These are phyloP conservation scores for Termitomyces sp. DNA, from an alignment of 768 basidiomycete species.

Conservation along the genomic window DNA sequence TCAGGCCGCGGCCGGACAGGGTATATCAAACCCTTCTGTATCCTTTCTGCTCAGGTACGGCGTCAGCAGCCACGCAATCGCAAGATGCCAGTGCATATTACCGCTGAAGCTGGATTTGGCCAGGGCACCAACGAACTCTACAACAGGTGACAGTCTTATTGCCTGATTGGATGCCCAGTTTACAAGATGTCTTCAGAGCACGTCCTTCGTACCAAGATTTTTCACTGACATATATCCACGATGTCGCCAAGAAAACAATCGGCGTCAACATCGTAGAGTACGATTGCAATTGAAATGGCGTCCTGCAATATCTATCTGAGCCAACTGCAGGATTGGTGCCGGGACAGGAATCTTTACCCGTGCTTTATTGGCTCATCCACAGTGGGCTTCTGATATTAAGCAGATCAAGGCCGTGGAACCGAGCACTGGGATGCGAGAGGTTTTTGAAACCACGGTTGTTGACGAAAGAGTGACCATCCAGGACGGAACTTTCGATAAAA, in stretches of 20 bases:
- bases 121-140: conserved; percentile 82
- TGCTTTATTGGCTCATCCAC: conserved; percentile 64
- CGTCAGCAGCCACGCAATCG: conserved; percentile 14
- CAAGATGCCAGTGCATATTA: conserved; percentile 44
- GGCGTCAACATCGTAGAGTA: conserved; percentile 71
- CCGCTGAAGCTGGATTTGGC: conserved; percentile 76
- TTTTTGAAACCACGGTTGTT: conserved; percentile 54
- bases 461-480: conserved; percentile 49
- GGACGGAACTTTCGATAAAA: conserved; percentile 72
- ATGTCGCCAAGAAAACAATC: conserved; percentile 31
- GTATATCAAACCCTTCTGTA: not conserved
- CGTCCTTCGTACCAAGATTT: conserved; percentile 79
- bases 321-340: conserved; percentile 60
- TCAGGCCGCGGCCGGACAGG: not conserved
- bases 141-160: conserved; percentile 45
- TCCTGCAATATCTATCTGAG: not conserved
- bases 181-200: conserved; percentile 37
- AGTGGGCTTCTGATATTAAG: conserved; percentile 47
- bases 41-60: not conserved
- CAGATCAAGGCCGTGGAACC: conserved; percentile 77
- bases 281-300: conserved; percentile 17
- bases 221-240: conserved; percentile 59
- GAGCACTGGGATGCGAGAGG: conserved; percentile 78
- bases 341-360: conserved; percentile 92
- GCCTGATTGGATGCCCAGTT: not conserved